A percentile compares a stretch with the other conserved stretches of the same genome.
Conservation (phyloP, 2,329 filamentous ascomycete genomes). For the Microcyclospora pomicola region DNA sequence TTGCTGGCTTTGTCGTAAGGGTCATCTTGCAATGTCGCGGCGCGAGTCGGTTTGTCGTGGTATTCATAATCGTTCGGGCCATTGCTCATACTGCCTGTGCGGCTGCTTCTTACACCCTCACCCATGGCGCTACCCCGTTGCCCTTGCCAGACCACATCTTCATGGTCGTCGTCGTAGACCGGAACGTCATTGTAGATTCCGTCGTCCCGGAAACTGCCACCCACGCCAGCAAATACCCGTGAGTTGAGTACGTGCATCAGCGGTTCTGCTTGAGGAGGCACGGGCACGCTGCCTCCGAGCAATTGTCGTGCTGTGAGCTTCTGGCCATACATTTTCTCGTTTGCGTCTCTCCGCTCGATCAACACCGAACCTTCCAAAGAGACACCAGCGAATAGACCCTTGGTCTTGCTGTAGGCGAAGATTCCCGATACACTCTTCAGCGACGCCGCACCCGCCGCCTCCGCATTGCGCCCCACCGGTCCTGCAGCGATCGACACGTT, state of each 20-base stretch:
- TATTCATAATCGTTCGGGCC: conserved; percentile 32
- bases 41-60: conserved; percentile 45
- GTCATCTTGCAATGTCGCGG: conserved; percentile 63
- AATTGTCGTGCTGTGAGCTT: conserved; percentile 70
- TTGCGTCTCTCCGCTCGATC: conserved; percentile 89
- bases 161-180: conserved; percentile 70
- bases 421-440: conserved; percentile 79
- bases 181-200: conserved; percentile 88
- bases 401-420: conserved; percentile 96
- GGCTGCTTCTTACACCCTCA: conserved; percentile 46
- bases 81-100: conserved; percentile 28
- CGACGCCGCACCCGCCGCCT: conserved; percentile 87
- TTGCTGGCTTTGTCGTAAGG: conserved; percentile 48
- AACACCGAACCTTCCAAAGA: conserved; percentile 86
- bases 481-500: conserved; percentile 94
- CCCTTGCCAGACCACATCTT: conserved; percentile 75
- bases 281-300: conserved; percentile 60
- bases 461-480: conserved; percentile 84
- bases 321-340: conserved; percentile 86
- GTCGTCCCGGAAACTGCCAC: conserved; percentile 33
- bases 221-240: conserved; percentile 50
- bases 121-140: conserved; percentile 56
- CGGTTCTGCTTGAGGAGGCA: conserved; percentile 70
- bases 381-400: conserved; percentile 90
- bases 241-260: conserved; percentile 78